Evolutionary conservation across 352 stramenopile genomes (phyloP).

Genomic region (Globisporangium cystogenes): DNA sequence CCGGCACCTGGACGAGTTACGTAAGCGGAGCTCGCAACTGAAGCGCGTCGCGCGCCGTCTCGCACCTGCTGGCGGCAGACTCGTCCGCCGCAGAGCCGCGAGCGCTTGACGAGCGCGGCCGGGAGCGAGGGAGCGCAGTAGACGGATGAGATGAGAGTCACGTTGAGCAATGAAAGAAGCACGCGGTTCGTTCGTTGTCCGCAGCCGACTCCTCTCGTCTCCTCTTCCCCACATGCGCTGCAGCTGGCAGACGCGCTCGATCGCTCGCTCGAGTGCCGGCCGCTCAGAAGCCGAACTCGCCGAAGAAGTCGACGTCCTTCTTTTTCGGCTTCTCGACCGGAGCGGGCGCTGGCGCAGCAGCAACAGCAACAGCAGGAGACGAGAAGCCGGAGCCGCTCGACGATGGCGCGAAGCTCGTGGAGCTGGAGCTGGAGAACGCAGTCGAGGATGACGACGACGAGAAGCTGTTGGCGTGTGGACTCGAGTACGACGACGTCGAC

Average conservation of each 20-base stretch:
- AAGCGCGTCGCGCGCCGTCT: neutral
- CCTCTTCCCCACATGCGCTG: too few relatives aligned
- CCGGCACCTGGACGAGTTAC: neutral
- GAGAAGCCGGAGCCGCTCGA: slow-evolving; percentile 18
- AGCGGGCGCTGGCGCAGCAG: slow-evolving; percentile 12
- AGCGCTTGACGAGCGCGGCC: too few relatives aligned
- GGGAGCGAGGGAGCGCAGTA: neutral
- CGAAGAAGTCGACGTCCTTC: slow-evolving; percentile 85
- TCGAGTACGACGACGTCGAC: slow-evolving; percentile 8
- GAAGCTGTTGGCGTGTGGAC: slow-evolving; percentile 32
- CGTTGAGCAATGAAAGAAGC: neutral
- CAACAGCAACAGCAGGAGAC: slow-evolving; percentile 7
- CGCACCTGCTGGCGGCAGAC: too few relatives aligned
- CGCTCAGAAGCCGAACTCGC: slow-evolving; percentile 71
- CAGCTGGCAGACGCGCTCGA: neutral
- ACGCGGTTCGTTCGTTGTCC: neutral
- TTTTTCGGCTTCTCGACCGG: slow-evolving; percentile 32
- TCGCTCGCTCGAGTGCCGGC: too few relatives aligned
- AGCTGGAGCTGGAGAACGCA: slow-evolving; percentile 20
- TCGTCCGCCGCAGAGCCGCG: too few relatives aligned
- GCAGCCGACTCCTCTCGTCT: neutral
- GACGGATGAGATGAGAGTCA: neutral
- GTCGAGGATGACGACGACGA: slow-evolving; percentile 31
- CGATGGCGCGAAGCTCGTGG: slow-evolving; percentile 13
- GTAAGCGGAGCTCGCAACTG: too few relatives aligned